Base-by-base conservation (phyloP, 139 green algal genomes). In the Microglena sp. region DNA sequence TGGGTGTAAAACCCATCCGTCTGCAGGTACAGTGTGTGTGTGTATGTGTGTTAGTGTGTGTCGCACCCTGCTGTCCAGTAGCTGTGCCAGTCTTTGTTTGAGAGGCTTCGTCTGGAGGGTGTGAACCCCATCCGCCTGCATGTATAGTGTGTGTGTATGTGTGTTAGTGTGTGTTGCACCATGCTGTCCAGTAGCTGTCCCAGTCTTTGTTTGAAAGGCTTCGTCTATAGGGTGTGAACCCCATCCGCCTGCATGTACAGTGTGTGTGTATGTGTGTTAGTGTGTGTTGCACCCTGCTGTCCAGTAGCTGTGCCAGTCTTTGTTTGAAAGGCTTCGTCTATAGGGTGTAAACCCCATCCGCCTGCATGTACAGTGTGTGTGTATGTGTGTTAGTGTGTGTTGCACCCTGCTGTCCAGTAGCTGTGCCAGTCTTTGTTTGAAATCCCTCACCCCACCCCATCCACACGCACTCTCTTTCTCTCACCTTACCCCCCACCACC, bases 191-290 rank as follows among this genome's bases (percentile, higher is more conserved):
- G 21, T 29, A 15, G 1, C 87, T 99, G 21, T 80, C 63, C 55
- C 86, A 96, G 75, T 92, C 78, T 5, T 73, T 99, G 33, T 98
- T 98, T 75, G 94, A 99, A 82, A 76, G 94, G 33, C 83, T 98
- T 29, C 85, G 96, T 32, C 77, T 93, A 64, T 81, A 96, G 54
- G 94, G 93, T 4, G 78, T 60, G 53, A 33, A 33, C 15, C 53
- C 24, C 21, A 22, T 18, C 53, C 18, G 18, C 18, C 18, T 53
- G 18, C 18, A 53, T 53, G 43, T 53, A 53, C 18, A 24, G 40
- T 50, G 40, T 18, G 40, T 50, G 40, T 50, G 40, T 50, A 18
- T 50, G 40, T 18, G 40, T 50, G 40, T 50, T n/a, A n/a, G n/a
- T n/a, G n/a, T n/a, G n/a, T n/a, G n/a, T n/a, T n/a, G n/a, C n/a